Conservation (phyloP, 2,329 filamentous ascomycete species). For the Cephalotrichum gorgonifer region DNA sequence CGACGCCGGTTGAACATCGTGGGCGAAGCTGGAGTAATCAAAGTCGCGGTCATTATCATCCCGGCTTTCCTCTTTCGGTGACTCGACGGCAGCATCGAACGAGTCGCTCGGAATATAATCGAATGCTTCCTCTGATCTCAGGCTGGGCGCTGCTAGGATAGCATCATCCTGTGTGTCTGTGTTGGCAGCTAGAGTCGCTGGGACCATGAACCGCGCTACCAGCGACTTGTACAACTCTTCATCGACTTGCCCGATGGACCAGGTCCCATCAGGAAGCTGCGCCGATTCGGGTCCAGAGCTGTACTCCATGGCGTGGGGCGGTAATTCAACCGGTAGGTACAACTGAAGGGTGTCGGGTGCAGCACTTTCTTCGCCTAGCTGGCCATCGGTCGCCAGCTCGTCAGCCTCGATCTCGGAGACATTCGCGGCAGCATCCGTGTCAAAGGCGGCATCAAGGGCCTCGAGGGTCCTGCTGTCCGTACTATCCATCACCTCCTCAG, state of each 20-base stretch:
- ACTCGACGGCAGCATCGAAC: not conserved
- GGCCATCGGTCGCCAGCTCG: not conserved
- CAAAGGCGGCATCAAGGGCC: too few species aligned
- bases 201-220: not conserved
- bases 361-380: not conserved
- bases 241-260: not conserved
- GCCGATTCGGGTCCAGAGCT: not conserved
- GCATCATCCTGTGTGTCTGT: not conserved
- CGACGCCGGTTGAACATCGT: not conserved
- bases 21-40: not conserved
- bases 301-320: slow-evolving; percentile 1
- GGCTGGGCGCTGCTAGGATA: not conserved
- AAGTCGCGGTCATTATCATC: not conserved
- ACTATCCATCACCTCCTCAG: too few species aligned
- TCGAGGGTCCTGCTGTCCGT: too few species aligned
- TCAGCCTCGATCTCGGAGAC: not conserved
- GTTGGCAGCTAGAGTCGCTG: not conserved
- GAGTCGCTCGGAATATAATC: not conserved
- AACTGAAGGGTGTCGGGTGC: not conserved
- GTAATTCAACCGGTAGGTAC: not conserved
- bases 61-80: not conserved
- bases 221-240: not conserved
- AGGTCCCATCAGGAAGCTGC: slow-evolving; percentile 1
- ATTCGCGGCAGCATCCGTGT: not conserved
- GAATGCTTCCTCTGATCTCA: not conserved